phyloP scores from a whole-genome alignment of 2,329 filamentous ascomycete genomes.

The Seiridium cupressi region DNA sequence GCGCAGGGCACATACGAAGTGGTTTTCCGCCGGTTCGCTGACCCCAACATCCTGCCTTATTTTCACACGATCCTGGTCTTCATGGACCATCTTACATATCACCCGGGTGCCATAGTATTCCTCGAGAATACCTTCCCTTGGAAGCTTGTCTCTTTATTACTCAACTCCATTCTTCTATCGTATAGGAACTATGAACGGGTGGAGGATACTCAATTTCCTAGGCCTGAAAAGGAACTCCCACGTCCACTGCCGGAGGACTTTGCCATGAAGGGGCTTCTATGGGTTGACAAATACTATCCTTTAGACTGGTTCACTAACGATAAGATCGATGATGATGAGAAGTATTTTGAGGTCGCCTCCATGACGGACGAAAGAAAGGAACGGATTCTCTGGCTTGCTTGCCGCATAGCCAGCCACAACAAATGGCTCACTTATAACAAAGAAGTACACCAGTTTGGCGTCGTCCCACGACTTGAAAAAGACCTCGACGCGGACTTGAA shows the following conservation, averaged over 20 bases:
- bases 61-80: slow-evolving; percentile 63
- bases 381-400: slow-evolving; percentile 58
- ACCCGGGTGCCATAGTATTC: slow-evolving; percentile 38
- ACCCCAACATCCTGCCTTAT: slow-evolving; percentile 60
- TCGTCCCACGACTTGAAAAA: slow-evolving; percentile 34
- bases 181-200: slow-evolving; percentile 32
- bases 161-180: slow-evolving; percentile 35
- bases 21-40: slow-evolving; percentile 50
- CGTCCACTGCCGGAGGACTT: slow-evolving; percentile 69
- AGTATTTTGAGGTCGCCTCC: slow-evolving; percentile 59
- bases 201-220: slow-evolving; percentile 44
- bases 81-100: slow-evolving; percentile 43
- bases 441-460: slow-evolving; percentile 34
- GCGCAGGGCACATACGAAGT: slow-evolving; percentile 27
- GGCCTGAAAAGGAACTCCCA: slow-evolving; percentile 39
- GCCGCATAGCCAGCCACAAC: slow-evolving; percentile 39
- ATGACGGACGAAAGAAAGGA: slow-evolving; percentile 57
- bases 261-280: slow-evolving; percentile 61
- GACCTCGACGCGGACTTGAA: slow-evolving; percentile 21
- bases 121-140: slow-evolving; percentile 51
- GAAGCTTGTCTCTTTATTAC: slow-evolving; percentile 41
- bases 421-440: slow-evolving; percentile 47
- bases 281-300: slow-evolving; percentile 58
- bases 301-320: slow-evolving; percentile 55
- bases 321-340: slow-evolving; percentile 66